phyloP scores from a whole-genome alignment of 768 basidiomycete genomes.

The Rhodocollybia butyracea region DNA sequence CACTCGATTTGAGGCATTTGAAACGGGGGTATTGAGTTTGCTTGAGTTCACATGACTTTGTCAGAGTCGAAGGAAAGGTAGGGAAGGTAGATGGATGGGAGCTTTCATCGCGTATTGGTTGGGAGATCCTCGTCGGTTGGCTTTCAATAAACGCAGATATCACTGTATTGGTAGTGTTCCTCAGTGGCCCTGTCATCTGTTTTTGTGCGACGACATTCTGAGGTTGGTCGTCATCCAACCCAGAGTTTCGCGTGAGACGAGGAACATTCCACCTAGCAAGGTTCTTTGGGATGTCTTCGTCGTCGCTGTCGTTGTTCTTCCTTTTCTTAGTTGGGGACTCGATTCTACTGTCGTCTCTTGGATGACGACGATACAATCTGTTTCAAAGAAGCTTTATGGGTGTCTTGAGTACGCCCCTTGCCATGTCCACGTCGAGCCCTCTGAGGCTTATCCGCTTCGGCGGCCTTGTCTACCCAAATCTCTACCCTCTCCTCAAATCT shows the following conservation, averaged over 20 bases:
- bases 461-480: neutral
- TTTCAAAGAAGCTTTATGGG: neutral
- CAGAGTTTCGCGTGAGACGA: neutral
- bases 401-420: neutral
- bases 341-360: neutral
- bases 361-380: neutral
- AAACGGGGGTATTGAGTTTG: neutral
- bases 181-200: neutral
- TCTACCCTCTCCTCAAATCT: constrained; percentile 33
- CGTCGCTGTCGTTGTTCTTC: neutral
- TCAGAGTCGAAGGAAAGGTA: neutral
- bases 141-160: neutral
- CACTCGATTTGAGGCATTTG: no score
- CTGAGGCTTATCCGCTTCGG: constrained; percentile 1
- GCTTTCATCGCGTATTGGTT: neutral
- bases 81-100: neutral
- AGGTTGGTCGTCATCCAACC: no score
- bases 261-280: constrained; percentile 1
- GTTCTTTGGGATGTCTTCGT: neutral
- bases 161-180: neutral
- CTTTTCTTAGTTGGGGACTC: neutral
- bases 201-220: no score
- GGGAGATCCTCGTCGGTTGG: neutral
- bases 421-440: neutral
- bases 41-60: neutral